Percentiles rank a stretch among this genome's conserved stretches.
Conservation (phyloP, 208 protist species). For the Crithidia bombi region DNA sequence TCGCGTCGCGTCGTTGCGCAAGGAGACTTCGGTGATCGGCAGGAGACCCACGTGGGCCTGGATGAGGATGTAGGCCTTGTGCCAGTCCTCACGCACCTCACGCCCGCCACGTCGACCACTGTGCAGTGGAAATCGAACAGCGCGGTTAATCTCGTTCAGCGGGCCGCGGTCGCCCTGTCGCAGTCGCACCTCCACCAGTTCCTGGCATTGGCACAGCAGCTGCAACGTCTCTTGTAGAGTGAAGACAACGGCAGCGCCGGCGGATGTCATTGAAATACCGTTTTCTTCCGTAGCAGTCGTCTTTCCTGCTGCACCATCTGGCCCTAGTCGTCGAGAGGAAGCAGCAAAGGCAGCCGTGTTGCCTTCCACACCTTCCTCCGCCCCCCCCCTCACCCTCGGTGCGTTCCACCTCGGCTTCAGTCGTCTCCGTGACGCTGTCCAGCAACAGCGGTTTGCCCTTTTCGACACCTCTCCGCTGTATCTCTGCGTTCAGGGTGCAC, state of each 20-base stretch:
- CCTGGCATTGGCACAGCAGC: conserved; percentile 63
- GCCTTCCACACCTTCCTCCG: too few relatives aligned
- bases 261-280: neutral
- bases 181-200: conserved; percentile 78
- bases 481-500: conserved; percentile 52
- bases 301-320: too few relatives aligned
- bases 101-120: conserved; percentile 66
- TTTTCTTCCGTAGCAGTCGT: neutral
- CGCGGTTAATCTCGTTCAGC: conserved; percentile 84
- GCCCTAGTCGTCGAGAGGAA: too few relatives aligned
- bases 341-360: too few relatives aligned
- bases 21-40: conserved; percentile 63
- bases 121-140: conserved; percentile 66
- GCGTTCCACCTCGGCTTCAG: too few relatives aligned
- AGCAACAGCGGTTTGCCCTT: neutral
- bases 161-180: conserved; percentile 81
- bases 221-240: conserved; percentile 40
- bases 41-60: conserved; percentile 71
- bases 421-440: too few relatives aligned
- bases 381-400: neutral
- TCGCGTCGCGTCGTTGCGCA: conserved; percentile 79
- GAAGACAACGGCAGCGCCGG: conserved; percentile 2
- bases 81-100: conserved; percentile 89
- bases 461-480: conserved; percentile 5
- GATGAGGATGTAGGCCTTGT: conserved; percentile 87